A percentile compares a stretch with the other conserved stretches of the same genome.
These are phyloP conservation scores for Saccharomyces cerevisiae DNA, from an alignment of 805 yeast genomes.

Conservation along the genomic window DNA sequence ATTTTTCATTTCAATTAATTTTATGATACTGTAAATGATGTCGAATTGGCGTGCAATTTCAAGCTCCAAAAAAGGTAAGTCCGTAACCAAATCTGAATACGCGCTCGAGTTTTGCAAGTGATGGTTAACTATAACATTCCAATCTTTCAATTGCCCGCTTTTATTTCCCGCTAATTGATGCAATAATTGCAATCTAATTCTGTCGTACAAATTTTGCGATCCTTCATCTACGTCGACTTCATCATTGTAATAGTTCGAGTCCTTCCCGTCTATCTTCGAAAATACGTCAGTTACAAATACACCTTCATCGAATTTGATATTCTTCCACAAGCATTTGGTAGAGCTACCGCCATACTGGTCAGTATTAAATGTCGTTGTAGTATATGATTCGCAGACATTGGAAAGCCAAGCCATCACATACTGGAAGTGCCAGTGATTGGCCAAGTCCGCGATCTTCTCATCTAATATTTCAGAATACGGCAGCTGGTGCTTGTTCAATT, in stretches of 20 bases:
- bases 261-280: conserved; percentile 2
- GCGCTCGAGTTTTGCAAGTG: conserved; percentile 8
- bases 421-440: conserved; percentile 26
- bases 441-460: conserved; percentile 8
- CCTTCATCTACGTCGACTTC: conserved; percentile 5
- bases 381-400: conserved; percentile 26
- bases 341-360: not conserved
- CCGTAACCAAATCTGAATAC: conserved; percentile 4
- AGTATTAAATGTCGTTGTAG: conserved; percentile 5
- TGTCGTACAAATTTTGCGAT: conserved; percentile 10
- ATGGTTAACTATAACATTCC: conserved; percentile 22
- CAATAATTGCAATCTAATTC: conserved; percentile 16
- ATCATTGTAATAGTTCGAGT: conserved; percentile 4
- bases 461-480: conserved; percentile 1
- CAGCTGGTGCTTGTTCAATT: conserved; percentile 14
- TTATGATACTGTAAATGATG: conserved; percentile 20
- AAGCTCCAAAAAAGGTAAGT: conserved; percentile 9
- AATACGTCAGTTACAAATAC: conserved; percentile 18
- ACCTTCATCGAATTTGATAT: conserved; percentile 26
- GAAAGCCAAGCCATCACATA: conserved; percentile 29
- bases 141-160: conserved; percentile 15
- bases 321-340: conserved; percentile 22
- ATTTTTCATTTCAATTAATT: conserved; percentile 25
- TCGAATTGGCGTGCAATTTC: conserved; percentile 16
- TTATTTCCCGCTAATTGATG: conserved; percentile 21